Percentiles rank a stretch among this genome's conserved stretches.
Evolutionary conservation across 2,329 filamentous ascomycete species (phyloP).

Genomic region (Exophiala mesophila): DNA sequence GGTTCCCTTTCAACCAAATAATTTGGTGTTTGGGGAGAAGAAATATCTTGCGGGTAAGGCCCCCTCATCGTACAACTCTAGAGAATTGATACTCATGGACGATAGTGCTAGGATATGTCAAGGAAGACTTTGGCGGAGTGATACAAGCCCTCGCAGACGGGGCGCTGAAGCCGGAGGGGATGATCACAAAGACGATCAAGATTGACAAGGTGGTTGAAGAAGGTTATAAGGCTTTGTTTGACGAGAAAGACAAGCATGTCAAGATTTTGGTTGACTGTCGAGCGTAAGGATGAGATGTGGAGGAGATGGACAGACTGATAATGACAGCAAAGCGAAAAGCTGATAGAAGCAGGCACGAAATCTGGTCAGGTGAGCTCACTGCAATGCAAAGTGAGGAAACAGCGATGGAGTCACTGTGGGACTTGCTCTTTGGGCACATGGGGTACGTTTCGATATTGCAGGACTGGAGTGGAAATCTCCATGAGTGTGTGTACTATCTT

Average conservation of each 20-base stretch:
- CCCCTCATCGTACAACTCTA: constrained; percentile 44
- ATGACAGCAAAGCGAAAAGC: not conserved
- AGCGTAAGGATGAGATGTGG: constrained; percentile 4
- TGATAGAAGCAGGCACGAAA: not conserved
- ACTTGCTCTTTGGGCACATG: too few relatives aligned
- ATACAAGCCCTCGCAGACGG: constrained; percentile 47
- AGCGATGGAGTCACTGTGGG: too few relatives aligned
- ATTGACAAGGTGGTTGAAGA: constrained; percentile 54
- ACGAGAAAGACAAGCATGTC: constrained; percentile 58
- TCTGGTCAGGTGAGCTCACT: too few relatives aligned
- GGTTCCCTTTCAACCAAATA: constrained; percentile 50
- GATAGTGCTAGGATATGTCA: constrained; percentile 43
- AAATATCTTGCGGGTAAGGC: constrained; percentile 44
- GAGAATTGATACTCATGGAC: constrained; percentile 16
- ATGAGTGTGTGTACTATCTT: too few relatives aligned
- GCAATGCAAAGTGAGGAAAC: too few relatives aligned
- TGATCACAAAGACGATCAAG: constrained; percentile 58
- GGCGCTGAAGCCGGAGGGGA: constrained; percentile 49
- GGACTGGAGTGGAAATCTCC: too few relatives aligned
- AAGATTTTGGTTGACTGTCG: constrained; percentile 52
- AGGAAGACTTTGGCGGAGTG: constrained; percentile 53
- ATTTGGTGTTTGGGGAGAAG: constrained; percentile 51
- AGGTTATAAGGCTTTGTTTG: constrained; percentile 53
- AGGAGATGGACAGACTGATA: not conserved
- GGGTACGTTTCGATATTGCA: too few relatives aligned